Evolutionary conservation across 2,329 filamentous ascomycete species (phyloP).

Genomic region (Westerdykella aurantiaca): DNA sequence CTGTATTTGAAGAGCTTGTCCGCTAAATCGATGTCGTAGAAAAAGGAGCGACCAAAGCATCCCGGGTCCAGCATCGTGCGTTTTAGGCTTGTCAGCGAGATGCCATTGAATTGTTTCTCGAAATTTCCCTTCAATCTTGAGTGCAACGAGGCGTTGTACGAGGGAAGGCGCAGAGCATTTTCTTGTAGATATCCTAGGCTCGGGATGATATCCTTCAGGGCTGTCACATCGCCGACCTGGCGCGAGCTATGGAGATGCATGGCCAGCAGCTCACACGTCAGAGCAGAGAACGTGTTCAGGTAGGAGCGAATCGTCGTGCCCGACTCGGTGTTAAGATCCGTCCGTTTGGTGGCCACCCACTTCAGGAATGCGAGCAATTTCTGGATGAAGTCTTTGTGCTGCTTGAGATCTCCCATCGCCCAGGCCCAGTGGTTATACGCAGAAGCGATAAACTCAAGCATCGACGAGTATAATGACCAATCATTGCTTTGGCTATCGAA

Average conservation of each 20-base stretch:
- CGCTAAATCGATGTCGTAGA: conserved; percentile 74
- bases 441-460: conserved; percentile 80
- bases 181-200: conserved; percentile 75
- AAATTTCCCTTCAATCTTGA: conserved; percentile 82
- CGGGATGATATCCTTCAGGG: conserved; percentile 66
- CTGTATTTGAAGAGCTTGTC: conserved; percentile 72
- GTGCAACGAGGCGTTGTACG: conserved; percentile 84
- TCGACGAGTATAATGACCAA: conserved; percentile 57
- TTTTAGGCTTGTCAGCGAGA: conserved; percentile 73
- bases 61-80: conserved; percentile 61
- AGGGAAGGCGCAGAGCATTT: conserved; percentile 69
- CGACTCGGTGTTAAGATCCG: conserved; percentile 18
- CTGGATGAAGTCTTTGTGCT: conserved; percentile 66
- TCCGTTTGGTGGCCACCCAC: conserved; percentile 26
- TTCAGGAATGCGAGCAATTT: conserved; percentile 66
- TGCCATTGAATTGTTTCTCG: conserved; percentile 66
- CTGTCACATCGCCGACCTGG: conserved; percentile 62
- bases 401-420: conserved; percentile 75
- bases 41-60: conserved; percentile 69
- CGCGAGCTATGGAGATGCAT: conserved; percentile 86
- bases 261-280: conserved; percentile 79
- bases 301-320: conserved; percentile 26
- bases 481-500: conserved; percentile 51
- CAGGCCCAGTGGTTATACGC: conserved; percentile 95
- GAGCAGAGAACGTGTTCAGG: conserved; percentile 60